phyloP scores from a whole-genome alignment of 345 rosid genomes.

The Ceriops decandra region DNA sequence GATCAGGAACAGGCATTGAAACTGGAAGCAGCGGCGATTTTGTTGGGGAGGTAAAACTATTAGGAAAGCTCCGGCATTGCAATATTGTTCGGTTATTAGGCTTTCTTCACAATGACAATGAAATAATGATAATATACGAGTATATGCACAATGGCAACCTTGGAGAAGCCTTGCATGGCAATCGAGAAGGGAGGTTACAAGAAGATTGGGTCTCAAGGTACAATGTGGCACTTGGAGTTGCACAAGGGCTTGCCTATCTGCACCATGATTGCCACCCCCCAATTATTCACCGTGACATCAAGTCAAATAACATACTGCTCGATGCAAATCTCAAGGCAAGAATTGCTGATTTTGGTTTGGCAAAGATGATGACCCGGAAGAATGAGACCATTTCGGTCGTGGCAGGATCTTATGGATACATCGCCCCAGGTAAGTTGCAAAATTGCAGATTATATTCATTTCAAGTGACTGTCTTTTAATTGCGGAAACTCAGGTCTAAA shows the following conservation, averaged over 20 bases:
- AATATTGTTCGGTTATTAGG: constrained; percentile 83
- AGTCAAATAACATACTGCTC: constrained; percentile 81
- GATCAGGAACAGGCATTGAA: constrained; percentile 59
- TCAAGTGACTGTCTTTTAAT: background rate
- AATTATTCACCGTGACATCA: constrained; percentile 82
- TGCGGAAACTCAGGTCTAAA: background rate
- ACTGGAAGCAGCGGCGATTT: constrained; percentile 58
- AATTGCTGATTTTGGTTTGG: constrained; percentile 91
- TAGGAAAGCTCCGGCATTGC: constrained; percentile 85
- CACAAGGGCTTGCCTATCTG: constrained; percentile 88
- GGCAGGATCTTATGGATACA: constrained; percentile 96
- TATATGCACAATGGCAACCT: constrained; percentile 84
- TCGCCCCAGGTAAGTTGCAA: constrained; percentile 69
- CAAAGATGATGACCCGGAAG: constrained; percentile 77
- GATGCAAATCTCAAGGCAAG: constrained; percentile 82
- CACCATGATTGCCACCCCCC: constrained; percentile 94
- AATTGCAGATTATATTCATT: background rate
- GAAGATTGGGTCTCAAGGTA: constrained; percentile 90
- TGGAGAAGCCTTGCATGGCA: constrained; percentile 76
- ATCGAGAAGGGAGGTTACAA: constrained; percentile 57
- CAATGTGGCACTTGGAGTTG: constrained; percentile 78
- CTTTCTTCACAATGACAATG: constrained; percentile 62
- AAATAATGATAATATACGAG: constrained; percentile 78
- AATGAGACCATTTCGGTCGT: constrained; percentile 92
- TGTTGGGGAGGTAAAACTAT: constrained; percentile 72